Evolutionary conservation across 2,329 filamentous ascomycete species (phyloP).

Genomic region (Macrophomina phaseolina): DNA sequence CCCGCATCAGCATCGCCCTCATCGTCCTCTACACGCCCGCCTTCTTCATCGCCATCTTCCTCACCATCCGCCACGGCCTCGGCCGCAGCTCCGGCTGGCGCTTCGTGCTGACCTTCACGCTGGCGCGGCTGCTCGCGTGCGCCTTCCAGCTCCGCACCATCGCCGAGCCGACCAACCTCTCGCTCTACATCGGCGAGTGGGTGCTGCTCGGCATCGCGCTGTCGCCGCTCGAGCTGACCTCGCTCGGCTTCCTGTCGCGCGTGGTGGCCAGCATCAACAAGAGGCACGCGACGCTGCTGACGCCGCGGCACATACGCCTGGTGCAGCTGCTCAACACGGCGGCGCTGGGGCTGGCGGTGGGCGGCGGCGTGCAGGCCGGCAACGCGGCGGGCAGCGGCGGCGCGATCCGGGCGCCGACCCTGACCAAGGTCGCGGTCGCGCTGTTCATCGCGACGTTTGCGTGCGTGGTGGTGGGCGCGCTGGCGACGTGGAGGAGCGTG

Average conservation of each 20-base stretch:
- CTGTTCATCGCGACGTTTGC: constrained; percentile 11
- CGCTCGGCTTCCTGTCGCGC: constrained; percentile 23
- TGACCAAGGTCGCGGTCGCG: background rate
- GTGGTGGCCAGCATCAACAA: constrained; percentile 9
- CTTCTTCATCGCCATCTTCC: constrained; percentile 10
- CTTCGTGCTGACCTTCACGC: constrained; percentile 19
- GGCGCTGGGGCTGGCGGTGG: constrained; percentile 2
- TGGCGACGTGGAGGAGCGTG: background rate
- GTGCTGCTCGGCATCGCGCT: constrained; percentile 23
- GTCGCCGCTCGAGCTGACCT: constrained; percentile 18
- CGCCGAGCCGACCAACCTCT: background rate
- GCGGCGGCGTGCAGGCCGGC: constrained; percentile 8
- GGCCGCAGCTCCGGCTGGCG: constrained; percentile 19
- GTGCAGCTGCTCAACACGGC: constrained; percentile 21
- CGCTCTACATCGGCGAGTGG: constrained; percentile 25
- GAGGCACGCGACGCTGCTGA: background rate
- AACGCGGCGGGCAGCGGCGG: background rate
- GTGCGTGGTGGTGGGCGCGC: background rate
- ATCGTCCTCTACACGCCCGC: constrained; percentile 18
- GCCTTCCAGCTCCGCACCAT: constrained; percentile 21
- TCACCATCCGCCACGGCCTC: constrained; percentile 24
- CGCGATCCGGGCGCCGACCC: background rate
- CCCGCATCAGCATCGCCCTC: constrained; percentile 15
- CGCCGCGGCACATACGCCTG: constrained; percentile 13
- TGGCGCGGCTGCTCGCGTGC: constrained; percentile 2